Evolutionary conservation across 352 stramenopile genomes (phyloP).

Genomic region (Phytophthora cajani): DNA sequence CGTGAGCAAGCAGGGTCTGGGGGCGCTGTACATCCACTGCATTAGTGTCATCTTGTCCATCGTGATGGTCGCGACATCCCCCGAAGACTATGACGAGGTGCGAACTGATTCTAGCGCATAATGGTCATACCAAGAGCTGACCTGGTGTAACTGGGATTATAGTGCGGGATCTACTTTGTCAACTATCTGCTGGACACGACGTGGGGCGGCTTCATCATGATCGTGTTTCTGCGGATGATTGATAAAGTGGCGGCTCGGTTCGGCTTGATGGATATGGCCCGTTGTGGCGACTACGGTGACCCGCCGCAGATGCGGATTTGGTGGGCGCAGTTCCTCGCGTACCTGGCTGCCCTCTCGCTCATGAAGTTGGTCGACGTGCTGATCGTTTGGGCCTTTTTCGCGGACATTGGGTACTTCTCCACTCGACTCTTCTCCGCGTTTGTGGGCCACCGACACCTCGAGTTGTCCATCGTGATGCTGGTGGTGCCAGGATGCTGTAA

Average conservation of each 20-base stretch:
- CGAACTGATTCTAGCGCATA: background rate
- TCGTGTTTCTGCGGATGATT: conserved; percentile 54
- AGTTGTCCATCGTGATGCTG: conserved; percentile 83
- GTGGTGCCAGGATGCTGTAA: conserved; percentile 73
- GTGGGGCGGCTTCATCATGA: conserved; percentile 52
- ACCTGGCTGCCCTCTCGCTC: conserved; percentile 45
- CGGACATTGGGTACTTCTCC: conserved; percentile 45
- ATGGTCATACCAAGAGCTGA: background rate
- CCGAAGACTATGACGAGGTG: conserved; percentile 62
- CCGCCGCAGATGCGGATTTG: conserved; percentile 64
- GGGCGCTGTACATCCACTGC: conserved; percentile 64
- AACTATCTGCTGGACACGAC: conserved; percentile 76
- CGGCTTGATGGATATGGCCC: conserved; percentile 42
- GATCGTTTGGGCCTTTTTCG: conserved; percentile 55
- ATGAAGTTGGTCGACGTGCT: conserved; percentile 64
- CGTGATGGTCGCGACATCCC: conserved; percentile 51
- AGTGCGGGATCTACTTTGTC: conserved; percentile 83
- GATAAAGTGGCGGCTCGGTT: conserved; percentile 47
- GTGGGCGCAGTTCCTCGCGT: conserved; percentile 61
- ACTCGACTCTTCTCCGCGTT: conserved; percentile 66
- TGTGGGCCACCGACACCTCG: conserved; percentile 63
- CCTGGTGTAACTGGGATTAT: background rate
- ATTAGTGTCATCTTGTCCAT: conserved; percentile 72
- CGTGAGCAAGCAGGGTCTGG: conserved; percentile 73
- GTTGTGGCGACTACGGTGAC: conserved; percentile 77